Evolutionary conservation across 768 basidiomycete genomes (phyloP).

Genomic region (Trametopsis cervina): DNA sequence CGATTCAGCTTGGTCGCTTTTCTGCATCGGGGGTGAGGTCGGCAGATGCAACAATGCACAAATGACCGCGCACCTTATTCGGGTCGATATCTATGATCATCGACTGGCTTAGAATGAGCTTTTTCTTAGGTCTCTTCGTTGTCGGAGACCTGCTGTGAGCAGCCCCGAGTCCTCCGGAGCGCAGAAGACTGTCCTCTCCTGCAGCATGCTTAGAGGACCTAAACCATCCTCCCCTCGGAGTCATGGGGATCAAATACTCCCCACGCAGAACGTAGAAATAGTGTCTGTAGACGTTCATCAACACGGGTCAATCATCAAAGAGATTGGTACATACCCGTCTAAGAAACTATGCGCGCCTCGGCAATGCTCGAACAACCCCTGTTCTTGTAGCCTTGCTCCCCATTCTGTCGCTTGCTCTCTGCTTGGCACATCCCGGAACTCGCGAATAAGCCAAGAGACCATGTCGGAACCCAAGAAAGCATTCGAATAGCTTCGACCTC

Average conservation of each 20-base stretch:
- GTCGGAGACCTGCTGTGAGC: constrained; percentile 13
- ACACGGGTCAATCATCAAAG: background rate
- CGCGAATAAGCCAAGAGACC: constrained; percentile 87
- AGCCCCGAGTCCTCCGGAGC: constrained; percentile 6
- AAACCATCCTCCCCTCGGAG: constrained; percentile 68
- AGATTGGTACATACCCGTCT: constrained; percentile 57
- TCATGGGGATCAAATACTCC: constrained; percentile 65
- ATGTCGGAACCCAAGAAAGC: constrained; percentile 88
- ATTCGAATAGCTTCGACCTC: constrained; percentile 62
- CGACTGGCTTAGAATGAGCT: constrained; percentile 77
- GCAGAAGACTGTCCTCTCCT: constrained; percentile 28
- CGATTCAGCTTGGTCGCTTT: constrained; percentile 82
- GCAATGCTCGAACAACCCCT: constrained; percentile 84
- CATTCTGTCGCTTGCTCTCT: constrained; percentile 74
- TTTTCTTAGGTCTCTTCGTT: constrained; percentile 44
- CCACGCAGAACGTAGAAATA: constrained; percentile 84
- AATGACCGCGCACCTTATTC: constrained; percentile 42
- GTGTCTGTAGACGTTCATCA: constrained; percentile 41
- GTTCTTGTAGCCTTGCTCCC: constrained; percentile 69
- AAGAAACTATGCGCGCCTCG: constrained; percentile 74
- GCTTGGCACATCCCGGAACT: constrained; percentile 84
- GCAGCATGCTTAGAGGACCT: constrained; percentile 38
- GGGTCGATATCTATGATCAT: constrained; percentile 87
- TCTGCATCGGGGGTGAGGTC: constrained; percentile 29
- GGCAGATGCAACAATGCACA: background rate